These are phyloP conservation scores for Wickerhamomyces pijperi DNA, from an alignment of 805 yeast genomes.

Conservation along the genomic window DNA sequence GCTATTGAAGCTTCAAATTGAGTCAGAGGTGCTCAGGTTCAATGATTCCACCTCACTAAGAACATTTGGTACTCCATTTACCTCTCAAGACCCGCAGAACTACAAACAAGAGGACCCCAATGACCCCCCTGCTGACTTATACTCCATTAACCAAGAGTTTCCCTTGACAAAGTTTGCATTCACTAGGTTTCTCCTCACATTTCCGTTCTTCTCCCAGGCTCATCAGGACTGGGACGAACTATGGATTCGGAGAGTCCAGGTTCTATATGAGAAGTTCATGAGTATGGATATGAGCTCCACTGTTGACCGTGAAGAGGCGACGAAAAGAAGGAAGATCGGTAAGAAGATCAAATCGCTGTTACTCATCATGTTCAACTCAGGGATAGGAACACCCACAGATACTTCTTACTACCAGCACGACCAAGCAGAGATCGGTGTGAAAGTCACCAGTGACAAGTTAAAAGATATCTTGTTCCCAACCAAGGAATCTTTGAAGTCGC, in stretches of 20 bases:
- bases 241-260: slow-evolving; percentile 75
- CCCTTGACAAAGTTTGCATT: slow-evolving; percentile 67
- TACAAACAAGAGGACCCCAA: slow-evolving; percentile 1
- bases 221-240: slow-evolving; percentile 41
- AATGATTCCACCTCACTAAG: slow-evolving; percentile 54
- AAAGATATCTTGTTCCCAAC: slow-evolving; percentile 28
- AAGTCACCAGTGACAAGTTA: slow-evolving; percentile 20
- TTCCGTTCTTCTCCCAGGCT: slow-evolving; percentile 57
- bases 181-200: slow-evolving; percentile 45
- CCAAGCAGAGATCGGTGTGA: slow-evolving; percentile 19
- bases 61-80: slow-evolving; percentile 72
- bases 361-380: slow-evolving; percentile 63
- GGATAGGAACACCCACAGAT: slow-evolving; percentile 54
- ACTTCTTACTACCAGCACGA: slow-evolving; percentile 30
- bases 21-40: slow-evolving; percentile 48
- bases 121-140: slow-evolving; percentile 10
- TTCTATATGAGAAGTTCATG: slow-evolving; percentile 72
- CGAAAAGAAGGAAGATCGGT: slow-evolving; percentile 56
- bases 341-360: slow-evolving; percentile 52
- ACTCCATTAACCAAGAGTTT: slow-evolving; percentile 21
- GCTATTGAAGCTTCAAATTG: slow-evolving; percentile 50
- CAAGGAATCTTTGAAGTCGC: slow-evolving; percentile 24
- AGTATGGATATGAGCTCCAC: slow-evolving; percentile 60
- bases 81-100: slow-evolving; percentile 27
- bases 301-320: slow-evolving; percentile 64